Evolutionary conservation across 371 early-diverging fungal genomes (phyloP).

Genomic region (Rhizopus microsporus): DNA sequence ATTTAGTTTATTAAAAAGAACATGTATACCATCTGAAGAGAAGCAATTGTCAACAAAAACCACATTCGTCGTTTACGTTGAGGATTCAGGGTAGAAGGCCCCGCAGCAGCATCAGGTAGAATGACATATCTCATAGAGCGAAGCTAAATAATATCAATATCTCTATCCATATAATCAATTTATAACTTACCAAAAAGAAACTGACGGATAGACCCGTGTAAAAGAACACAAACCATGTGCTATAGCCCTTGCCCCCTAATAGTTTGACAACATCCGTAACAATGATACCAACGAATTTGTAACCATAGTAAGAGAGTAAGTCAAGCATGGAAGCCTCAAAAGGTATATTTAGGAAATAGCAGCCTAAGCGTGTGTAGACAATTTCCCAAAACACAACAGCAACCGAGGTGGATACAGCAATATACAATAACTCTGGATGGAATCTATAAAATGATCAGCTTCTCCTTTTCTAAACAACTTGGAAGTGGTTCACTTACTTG

Average conservation of each 20-base stretch:
- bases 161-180: background rate
- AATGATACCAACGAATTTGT: conserved; percentile 91
- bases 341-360: conserved; percentile 88
- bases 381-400: conserved; percentile 84
- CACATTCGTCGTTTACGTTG: conserved; percentile 84
- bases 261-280: conserved; percentile 56
- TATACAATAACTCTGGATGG: conserved; percentile 88
- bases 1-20: conserved; percentile 70
- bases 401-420: conserved; percentile 86
- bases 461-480: background rate
- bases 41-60: conserved; percentile 86
- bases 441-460: conserved; percentile 57
- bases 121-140: conserved; percentile 89
- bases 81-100: conserved; percentile 74
- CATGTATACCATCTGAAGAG: conserved; percentile 79
- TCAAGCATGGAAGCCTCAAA: conserved; percentile 89
- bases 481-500: conserved; percentile 42
- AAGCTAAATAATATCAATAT: conserved; percentile 46
- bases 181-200: conserved; percentile 55
- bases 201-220: conserved; percentile 82
- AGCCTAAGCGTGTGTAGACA: conserved; percentile 78
- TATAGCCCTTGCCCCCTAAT: conserved; percentile 50
- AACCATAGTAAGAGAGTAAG: conserved; percentile 90
- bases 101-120: conserved; percentile 78
- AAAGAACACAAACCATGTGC: conserved; percentile 65